phyloP scores from a whole-genome alignment of 352 stramenopile species.

The Phytophthora litchii region DNA sequence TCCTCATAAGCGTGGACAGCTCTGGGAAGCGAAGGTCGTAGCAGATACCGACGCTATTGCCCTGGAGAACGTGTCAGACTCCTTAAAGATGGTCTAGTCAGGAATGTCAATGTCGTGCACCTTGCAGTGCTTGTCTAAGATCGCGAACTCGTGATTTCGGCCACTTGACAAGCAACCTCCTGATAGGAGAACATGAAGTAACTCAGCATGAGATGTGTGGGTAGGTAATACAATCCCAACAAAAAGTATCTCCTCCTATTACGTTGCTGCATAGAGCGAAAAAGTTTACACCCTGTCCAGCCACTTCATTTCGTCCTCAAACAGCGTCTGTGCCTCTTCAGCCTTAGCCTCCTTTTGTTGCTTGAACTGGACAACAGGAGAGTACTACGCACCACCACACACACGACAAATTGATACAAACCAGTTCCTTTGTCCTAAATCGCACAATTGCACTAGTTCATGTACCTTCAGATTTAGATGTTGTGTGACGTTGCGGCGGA shows the following conservation, averaged over 20 bases:
- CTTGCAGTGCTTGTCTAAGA: conserved; percentile 99
- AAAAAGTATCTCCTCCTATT: conserved; percentile 23
- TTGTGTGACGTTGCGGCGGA: conserved; percentile 71
- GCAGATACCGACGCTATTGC: conserved; percentile 98
- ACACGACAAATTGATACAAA: neutral
- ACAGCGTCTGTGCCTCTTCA: conserved; percentile 60
- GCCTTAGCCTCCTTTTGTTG: conserved; percentile 67
- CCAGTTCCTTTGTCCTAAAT: neutral
- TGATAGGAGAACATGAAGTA: conserved; percentile 24
- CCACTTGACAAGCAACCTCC: conserved; percentile 2
- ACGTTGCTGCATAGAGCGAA: conserved; percentile 12
- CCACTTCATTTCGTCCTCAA: conserved; percentile 84
- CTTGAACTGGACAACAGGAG: conserved; percentile 81
- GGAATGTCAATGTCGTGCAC: conserved; percentile 99
- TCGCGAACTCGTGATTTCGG: conserved; percentile 73
- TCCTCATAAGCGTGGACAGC: conserved; percentile 96
- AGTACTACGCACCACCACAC: conserved; percentile 54
- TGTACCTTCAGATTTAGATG: conserved; percentile 84
- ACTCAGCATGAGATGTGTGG: conserved; percentile 23
- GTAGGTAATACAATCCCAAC: conserved; percentile 33
- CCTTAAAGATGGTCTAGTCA: conserved; percentile 98
- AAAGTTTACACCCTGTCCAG: conserved; percentile 47
- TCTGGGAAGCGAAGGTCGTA: conserved; percentile 99
- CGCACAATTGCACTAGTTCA: neutral
- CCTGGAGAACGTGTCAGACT: conserved; percentile 98